Percentiles rank a stretch among this genome's conserved stretches.
phyloP scores from a whole-genome alignment of 129 eudicot genomes.

The Scalesia atractyloides region DNA sequence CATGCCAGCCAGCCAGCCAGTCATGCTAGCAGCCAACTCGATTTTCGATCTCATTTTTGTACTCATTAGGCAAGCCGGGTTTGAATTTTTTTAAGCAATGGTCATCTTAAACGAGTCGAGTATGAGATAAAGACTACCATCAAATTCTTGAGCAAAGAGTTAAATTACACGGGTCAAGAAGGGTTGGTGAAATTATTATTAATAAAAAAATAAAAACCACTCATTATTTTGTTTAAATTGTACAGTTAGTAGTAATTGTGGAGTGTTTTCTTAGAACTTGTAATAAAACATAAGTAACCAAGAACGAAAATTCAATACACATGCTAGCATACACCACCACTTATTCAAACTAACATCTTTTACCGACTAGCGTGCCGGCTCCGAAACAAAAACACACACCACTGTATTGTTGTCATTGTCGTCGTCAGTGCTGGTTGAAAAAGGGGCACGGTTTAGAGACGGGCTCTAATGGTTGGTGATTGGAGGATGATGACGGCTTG shows the following conservation, averaged over 20 bases:
- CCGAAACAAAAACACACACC: background rate
- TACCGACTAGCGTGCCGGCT: background rate
- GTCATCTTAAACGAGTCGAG: too few relatives aligned
- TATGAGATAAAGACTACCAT: too few relatives aligned
- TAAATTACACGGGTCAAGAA: too few relatives aligned
- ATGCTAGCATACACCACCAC: background rate
- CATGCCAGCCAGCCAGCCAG: background rate
- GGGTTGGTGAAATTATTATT: too few relatives aligned
- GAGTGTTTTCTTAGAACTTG: background rate
- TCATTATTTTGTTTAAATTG: too few relatives aligned
- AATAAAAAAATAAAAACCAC: too few relatives aligned
- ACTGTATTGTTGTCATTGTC: background rate
- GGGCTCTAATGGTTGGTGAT: background rate
- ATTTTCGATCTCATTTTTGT: background rate
- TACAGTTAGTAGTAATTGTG: background rate
- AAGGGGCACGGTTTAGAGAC: background rate
- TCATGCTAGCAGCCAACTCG: background rate
- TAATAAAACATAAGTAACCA: background rate
- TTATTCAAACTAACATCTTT: background rate
- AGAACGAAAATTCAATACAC: background rate
- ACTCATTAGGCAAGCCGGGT: too few relatives aligned
- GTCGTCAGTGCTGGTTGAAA: background rate
- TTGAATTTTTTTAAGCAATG: too few relatives aligned
- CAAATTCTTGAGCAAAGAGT: too few relatives aligned
- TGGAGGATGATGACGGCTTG: background rate